Base-by-base conservation (phyloP, 116 monocot species). In the Iris pallida region DNA sequence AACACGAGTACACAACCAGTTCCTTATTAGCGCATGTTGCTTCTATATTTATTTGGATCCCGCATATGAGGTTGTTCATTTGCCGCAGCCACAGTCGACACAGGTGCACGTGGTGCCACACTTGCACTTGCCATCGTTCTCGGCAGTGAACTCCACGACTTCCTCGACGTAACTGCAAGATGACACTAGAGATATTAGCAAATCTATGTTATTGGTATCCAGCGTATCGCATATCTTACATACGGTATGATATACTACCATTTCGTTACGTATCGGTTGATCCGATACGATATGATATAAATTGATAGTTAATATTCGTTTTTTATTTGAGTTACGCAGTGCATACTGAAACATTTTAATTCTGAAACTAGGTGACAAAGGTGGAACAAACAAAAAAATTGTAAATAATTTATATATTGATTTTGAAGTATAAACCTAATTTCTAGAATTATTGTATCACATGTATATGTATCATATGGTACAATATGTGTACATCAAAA, bases 101-200 rank as follows among this genome's bases (percentile, higher is more conserved):
- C 86, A 82, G 70, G 80, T 62, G 82, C 86, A 86, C 76, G 44
- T 77, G 47, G 82, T 7, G 61, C 76, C 82, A 45, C 86, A 86
- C 86, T 86, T 86, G 86, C 82, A 86, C 45, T 79, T 79, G 9
- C 61, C 76, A 45, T 82, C 71, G 45, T 82, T 55, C 76, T 82
- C 86, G 1, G 49, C 74, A 13, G 75, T 40, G 16, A 67, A 19
- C 67, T 80, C 77, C 6, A 69, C 70, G 14, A 67, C 61, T 8
- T 79, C 68, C 45, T 70, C 79, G 19, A 57, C 66, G 73, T 57
- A 76, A 79, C 82, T 85, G 66, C 64, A 77, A 17, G 10, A 42
- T 4, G 18, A 17, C 4, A 59, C 20, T 46, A 63, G 18, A 63
- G 7, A 42, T 15, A 14, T 61, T n/a, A 14, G 12, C 2, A 14